A percentile compares a stretch with the other conserved stretches of the same genome.
Evolutionary conservation across 2,329 filamentous ascomycete species (phyloP).

Genomic region (Clarireedia paspali): DNA sequence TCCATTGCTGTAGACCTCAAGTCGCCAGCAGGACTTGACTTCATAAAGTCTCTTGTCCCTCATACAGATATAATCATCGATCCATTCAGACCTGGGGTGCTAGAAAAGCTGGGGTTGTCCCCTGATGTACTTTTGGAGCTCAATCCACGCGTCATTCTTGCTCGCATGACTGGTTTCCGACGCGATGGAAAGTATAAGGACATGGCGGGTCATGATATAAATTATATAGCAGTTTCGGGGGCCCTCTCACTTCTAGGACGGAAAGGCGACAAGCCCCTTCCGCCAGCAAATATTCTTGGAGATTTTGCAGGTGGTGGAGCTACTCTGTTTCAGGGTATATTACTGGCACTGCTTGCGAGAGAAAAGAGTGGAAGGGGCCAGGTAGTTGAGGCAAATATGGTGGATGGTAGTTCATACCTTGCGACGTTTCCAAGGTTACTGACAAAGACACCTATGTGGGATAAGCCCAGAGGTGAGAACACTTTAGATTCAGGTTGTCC

Average conservation of each 20-base stretch:
- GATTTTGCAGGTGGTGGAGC: slow-evolving; percentile 90
- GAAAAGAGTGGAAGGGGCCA: slow-evolving; percentile 63
- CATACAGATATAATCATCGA: slow-evolving; percentile 78
- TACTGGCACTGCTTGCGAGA: slow-evolving; percentile 69
- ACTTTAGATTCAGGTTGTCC: slow-evolving; percentile 77
- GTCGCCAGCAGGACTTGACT: slow-evolving; percentile 48
- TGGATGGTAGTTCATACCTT: slow-evolving; percentile 77
- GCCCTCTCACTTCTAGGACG: slow-evolving; percentile 71
- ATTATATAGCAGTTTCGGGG: slow-evolving; percentile 86
- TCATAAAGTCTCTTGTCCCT: slow-evolving; percentile 59
- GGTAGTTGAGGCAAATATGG: slow-evolving; percentile 95
- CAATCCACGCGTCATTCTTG: slow-evolving; percentile 74
- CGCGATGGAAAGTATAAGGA: slow-evolving; percentile 74
- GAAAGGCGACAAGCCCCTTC: slow-evolving; percentile 59
- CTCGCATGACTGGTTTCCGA: slow-evolving; percentile 82
- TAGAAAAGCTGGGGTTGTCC: slow-evolving; percentile 75
- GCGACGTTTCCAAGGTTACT: slow-evolving; percentile 68
- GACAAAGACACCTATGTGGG: slow-evolving; percentile 55
- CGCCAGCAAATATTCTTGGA: slow-evolving; percentile 76
- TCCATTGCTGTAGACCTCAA: slow-evolving; percentile 79
- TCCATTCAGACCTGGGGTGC: slow-evolving; percentile 83
- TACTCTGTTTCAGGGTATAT: slow-evolving; percentile 70
- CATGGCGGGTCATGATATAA: slow-evolving; percentile 96
- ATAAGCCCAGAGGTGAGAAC: slow-evolving; percentile 62
- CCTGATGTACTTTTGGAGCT: slow-evolving; percentile 55